phyloP scores from a whole-genome alignment of 768 basidiomycete genomes.

The Tricholoma saponaceum region DNA sequence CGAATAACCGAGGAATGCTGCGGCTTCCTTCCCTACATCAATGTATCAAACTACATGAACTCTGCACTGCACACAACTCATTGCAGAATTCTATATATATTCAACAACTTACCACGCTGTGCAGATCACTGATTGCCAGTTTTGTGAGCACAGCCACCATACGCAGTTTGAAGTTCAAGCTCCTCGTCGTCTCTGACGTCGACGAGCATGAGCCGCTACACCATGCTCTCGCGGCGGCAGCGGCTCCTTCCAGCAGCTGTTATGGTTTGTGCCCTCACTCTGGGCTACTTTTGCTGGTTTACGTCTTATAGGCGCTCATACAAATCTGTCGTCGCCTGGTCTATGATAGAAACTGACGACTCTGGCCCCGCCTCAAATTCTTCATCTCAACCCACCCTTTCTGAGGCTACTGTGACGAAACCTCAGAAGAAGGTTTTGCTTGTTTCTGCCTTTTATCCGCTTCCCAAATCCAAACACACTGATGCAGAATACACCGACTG shows the following conservation, averaged over 20 bases:
- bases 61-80: too few relatives aligned
- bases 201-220: neutral
- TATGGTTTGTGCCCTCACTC: neutral
- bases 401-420: neutral
- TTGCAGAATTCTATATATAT: too few relatives aligned
- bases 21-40: too few relatives aligned
- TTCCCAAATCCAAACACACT: constrained; percentile 46
- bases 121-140: too few relatives aligned
- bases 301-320: neutral
- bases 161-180: neutral
- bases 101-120: too few relatives aligned
- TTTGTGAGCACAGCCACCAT: neutral
- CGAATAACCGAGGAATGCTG: too few relatives aligned
- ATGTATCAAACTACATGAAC: too few relatives aligned
- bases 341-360: neutral
- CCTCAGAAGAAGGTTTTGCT: constrained; percentile 34
- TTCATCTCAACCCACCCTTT: neutral
- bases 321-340: neutral
- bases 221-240: neutral
- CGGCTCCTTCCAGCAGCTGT: neutral
- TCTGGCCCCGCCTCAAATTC: neutral
- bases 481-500: constrained; percentile 39
- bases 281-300: neutral
- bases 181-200: neutral
- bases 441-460: constrained; percentile 53